Percentiles rank a stretch among this genome's conserved stretches.
Conservation (phyloP, 345 rosid genomes). For the Nephelium lappaceum region DNA sequence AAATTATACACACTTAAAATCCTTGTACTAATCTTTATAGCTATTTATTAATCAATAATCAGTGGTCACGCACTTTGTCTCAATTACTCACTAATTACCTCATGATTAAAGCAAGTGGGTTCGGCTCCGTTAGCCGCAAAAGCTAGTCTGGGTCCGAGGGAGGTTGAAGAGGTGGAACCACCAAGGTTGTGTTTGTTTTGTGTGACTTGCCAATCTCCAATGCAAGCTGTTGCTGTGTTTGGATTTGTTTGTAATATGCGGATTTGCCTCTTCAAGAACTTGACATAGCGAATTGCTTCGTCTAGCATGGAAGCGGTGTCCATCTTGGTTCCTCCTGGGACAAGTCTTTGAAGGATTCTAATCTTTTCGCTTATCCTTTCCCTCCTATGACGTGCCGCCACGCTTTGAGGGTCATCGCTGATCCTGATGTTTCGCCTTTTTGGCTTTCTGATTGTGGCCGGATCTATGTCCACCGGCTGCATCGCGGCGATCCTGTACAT, state of each 20-base stretch:
- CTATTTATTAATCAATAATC: not conserved
- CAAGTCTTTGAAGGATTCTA: slow-evolving; percentile 83
- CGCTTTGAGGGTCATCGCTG: slow-evolving; percentile 96
- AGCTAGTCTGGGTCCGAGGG: slow-evolving; percentile 20
- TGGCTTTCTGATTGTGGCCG: slow-evolving; percentile 71
- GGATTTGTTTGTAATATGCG: slow-evolving; percentile 59
- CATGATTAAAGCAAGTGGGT: slow-evolving; percentile 34
- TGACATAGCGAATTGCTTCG: slow-evolving; percentile 89
- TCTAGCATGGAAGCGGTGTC: slow-evolving; percentile 98
- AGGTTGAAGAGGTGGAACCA: not conserved
- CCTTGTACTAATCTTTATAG: not conserved
- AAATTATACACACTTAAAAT: not conserved
- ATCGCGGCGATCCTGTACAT: slow-evolving; percentile 93
- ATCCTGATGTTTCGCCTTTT: slow-evolving; percentile 84
- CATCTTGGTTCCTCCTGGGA: slow-evolving; percentile 94
- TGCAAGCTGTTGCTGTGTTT: slow-evolving; percentile 22
- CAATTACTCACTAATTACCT: slow-evolving; percentile 39
- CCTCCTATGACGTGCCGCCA: slow-evolving; percentile 88
- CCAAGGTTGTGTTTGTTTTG: slow-evolving; percentile 5
- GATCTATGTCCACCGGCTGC: slow-evolving; percentile 97
- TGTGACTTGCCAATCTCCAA: slow-evolving; percentile 26
- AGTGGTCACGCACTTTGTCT: not conserved
- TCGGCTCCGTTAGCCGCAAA: slow-evolving; percentile 2
- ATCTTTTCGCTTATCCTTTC: slow-evolving; percentile 95
- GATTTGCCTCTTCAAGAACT: slow-evolving; percentile 90